Conservation (phyloP, 179 eudicot genomes). For the Beta lomatogona region DNA sequence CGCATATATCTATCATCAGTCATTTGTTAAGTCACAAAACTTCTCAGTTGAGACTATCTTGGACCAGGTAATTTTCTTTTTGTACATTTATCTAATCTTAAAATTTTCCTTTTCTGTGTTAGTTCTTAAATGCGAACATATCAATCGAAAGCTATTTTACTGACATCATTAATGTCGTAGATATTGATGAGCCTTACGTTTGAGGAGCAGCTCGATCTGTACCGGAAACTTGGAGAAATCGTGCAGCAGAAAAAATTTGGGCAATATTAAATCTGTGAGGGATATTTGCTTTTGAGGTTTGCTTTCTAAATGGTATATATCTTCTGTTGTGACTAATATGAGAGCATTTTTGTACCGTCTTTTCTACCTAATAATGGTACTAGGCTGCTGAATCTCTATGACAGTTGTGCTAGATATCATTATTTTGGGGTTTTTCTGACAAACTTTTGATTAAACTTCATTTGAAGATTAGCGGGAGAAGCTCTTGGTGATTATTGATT, state of each 20-base stretch:
- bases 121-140: not conserved
- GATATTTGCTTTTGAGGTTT: constrained; percentile 27
- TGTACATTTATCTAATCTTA: not conserved
- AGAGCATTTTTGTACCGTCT: too few relatives aligned
- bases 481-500: constrained; percentile 17
- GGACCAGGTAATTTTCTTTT: constrained; percentile 65
- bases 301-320: constrained; percentile 1
- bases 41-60: constrained; percentile 72
- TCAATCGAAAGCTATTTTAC: not conserved
- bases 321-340: not conserved
- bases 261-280: constrained; percentile 29
- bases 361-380: too few relatives aligned
- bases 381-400: not conserved
- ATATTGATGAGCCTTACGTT: constrained; percentile 75
- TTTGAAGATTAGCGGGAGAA: constrained; percentile 10
- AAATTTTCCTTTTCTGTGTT: not conserved
- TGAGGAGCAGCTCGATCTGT: constrained; percentile 77
- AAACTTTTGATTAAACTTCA: constrained; percentile 8
- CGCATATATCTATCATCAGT: constrained; percentile 93
- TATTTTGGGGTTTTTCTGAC: not conserved
- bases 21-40: constrained; percentile 74
- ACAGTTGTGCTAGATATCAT: not conserved
- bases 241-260: constrained; percentile 55
- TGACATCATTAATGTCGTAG: constrained; percentile 31
- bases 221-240: constrained; percentile 67